Percentiles rank a stretch among this genome's conserved stretches.
Evolutionary conservation across 2,329 filamentous ascomycete genomes (phyloP).

Genomic region (Paraphoma chrysanthemicola): DNA sequence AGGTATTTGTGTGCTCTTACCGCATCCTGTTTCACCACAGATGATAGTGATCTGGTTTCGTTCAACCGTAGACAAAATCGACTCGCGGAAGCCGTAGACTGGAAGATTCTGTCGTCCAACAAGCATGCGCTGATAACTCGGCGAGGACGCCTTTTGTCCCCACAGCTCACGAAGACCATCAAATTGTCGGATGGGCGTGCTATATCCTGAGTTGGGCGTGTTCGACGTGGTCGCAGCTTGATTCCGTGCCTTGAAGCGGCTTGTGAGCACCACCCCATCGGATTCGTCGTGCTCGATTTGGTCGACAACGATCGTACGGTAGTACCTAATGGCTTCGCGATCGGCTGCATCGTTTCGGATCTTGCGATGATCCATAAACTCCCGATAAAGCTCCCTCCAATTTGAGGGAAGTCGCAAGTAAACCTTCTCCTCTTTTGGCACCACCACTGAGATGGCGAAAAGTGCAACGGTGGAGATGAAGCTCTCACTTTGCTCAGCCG

Average conservation of each 20-base stretch:
- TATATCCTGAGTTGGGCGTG: constrained; percentile 39
- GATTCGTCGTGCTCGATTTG: constrained; percentile 65
- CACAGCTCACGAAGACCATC: constrained; percentile 60
- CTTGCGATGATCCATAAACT: constrained; percentile 76
- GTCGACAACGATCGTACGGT: constrained; percentile 74
- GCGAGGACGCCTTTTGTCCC: constrained; percentile 57
- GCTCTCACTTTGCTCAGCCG: constrained; percentile 81
- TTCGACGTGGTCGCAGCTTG: constrained; percentile 35
- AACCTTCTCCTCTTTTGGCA: constrained; percentile 83
- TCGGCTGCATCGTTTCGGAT: constrained; percentile 73
- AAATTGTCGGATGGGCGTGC: constrained; percentile 33
- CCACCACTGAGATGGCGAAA: constrained; percentile 80
- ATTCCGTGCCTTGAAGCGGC: constrained; percentile 68
- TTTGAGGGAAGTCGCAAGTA: constrained; percentile 76
- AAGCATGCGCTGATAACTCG: constrained; percentile 79
- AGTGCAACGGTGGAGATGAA: constrained; percentile 83
- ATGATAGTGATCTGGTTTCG: constrained; percentile 87
- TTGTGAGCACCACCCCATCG: constrained; percentile 70
- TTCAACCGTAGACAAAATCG: constrained; percentile 79
- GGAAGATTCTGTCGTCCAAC: constrained; percentile 79
- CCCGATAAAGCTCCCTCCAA: constrained; percentile 87
- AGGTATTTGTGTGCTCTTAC: constrained; percentile 97
- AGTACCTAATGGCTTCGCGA: constrained; percentile 69
- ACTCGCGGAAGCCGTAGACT: constrained; percentile 83
- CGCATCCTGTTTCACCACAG: constrained; percentile 95